Evolutionary conservation across 2,329 filamentous ascomycete species (phyloP), one percentile per base, ranked within the genome.

Genomic region (Rachicladosporium sp.): DNA sequence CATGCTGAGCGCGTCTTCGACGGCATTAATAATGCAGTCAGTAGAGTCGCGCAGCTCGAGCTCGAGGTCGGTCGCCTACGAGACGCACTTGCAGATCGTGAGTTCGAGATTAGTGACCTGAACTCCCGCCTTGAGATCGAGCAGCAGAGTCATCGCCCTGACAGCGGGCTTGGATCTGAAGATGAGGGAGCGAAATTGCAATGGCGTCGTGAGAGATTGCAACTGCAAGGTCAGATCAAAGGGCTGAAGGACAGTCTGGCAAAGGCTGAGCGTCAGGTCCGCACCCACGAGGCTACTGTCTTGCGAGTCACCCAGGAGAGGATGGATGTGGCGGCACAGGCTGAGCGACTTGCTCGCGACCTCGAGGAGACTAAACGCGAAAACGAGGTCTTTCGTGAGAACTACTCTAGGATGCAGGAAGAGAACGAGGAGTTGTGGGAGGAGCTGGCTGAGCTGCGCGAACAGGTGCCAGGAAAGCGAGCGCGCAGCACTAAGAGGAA

Each of bases 391-490:
- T 75, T 82, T 1, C 65, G 85, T 13, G 43, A 59, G 51, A 44
- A 53, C 41, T 43, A 61, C 35, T 43, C 58, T 9, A 43, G 79
- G 2, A 69, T 93, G 11, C 76, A 93, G 42, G 87, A 93, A 56
- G 89, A 95, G 54, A 78, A 87, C 40, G 89, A 96, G 55, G 85
- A 95, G 47, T 31, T 60, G 36, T 48, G 49, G 37, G 41, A 49
- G 50, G 33, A 59, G 48, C 59, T 65, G 29, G 55, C 62, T 27
- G 53, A 54, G 3, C 57, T 69, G 38, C 55, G 59, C 23, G 34
- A 57, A 1, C 60, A 65, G 37, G 66, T 66, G 30, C 54, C 62
- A 34, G 54, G 60, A 21, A 54, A 68, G 36, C 59, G 60, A 9
- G 43, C 53, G 6, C 57, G 65, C 39, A 50, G 66, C 10, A 52